phyloP scores from a whole-genome alignment of 768 basidiomycete species.

The Cystoderma amianthinum region DNA sequence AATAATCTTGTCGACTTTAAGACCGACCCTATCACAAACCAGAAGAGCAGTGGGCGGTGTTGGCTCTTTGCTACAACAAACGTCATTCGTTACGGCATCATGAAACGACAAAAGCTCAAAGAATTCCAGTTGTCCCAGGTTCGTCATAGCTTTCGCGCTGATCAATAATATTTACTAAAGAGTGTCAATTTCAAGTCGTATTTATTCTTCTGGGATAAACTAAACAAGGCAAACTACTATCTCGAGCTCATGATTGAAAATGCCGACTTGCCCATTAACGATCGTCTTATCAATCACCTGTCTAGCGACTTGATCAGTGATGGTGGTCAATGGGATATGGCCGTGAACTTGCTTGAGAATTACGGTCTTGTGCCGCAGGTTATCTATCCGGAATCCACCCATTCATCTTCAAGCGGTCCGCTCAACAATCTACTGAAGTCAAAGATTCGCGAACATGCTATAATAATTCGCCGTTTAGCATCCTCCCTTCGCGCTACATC shows the following conservation, averaged over 20 bases:
- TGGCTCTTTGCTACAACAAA: constrained; percentile 96
- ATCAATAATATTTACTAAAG: neutral
- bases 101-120: constrained; percentile 78
- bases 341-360: constrained; percentile 45
- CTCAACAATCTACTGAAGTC: constrained; percentile 79
- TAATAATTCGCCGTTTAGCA: constrained; percentile 67
- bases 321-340: constrained; percentile 97
- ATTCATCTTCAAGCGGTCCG: constrained; percentile 67
- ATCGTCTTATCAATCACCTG: constrained; percentile 76
- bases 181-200: constrained; percentile 46
- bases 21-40: constrained; percentile 78
- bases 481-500: constrained; percentile 42
- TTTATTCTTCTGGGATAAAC: constrained; percentile 94
- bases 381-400: constrained; percentile 77
- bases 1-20: constrained; percentile 76
- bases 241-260: constrained; percentile 84
- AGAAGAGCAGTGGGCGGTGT: constrained; percentile 86
- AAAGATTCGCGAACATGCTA: constrained; percentile 87
- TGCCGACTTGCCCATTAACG: constrained; percentile 72
- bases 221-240: constrained; percentile 91
- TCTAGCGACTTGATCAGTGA: constrained; percentile 76
- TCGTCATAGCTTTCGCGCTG: constrained; percentile 7
- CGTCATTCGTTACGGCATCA: constrained; percentile 74
- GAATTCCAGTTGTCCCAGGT: constrained; percentile 93
- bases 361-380: constrained; percentile 87